Conservation (phyloP, 768 basidiomycete species). For the Boletus rufocinnamomeus region DNA sequence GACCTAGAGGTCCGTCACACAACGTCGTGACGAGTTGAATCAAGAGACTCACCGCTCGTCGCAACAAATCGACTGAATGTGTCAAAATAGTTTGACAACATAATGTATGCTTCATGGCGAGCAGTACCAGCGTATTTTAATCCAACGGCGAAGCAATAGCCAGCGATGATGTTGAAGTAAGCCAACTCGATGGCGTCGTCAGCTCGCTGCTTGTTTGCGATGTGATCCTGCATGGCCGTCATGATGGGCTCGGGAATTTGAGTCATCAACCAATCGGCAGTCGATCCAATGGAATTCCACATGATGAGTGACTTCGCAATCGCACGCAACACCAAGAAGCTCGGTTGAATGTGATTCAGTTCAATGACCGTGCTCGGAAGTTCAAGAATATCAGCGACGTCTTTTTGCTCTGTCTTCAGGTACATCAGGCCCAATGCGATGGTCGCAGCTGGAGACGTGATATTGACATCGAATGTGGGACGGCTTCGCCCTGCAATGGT, state of each 20-base stretch:
- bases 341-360: slow-evolving; percentile 85
- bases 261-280: slow-evolving; percentile 66
- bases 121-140: slow-evolving; percentile 96
- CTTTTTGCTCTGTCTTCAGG: slow-evolving; percentile 77
- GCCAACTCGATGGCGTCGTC: slow-evolving; percentile 84
- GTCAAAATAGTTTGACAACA: slow-evolving; percentile 83
- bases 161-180: slow-evolving; percentile 88
- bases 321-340: slow-evolving; percentile 80
- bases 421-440: slow-evolving; percentile 94
- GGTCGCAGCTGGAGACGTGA: slow-evolving; percentile 91
- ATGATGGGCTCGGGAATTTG: slow-evolving; percentile 73
- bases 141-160: slow-evolving; percentile 88
- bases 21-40: slow-evolving; percentile 1
- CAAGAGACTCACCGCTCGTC: slow-evolving; percentile 54
- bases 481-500: slow-evolving; percentile 39
- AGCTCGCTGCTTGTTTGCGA: slow-evolving; percentile 45
- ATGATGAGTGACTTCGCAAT: slow-evolving; percentile 79
- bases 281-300: slow-evolving; percentile 79
- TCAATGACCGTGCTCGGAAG: slow-evolving; percentile 80
- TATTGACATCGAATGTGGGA: slow-evolving; percentile 74
- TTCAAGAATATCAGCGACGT: slow-evolving; percentile 82
- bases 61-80: slow-evolving; percentile 71
- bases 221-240: slow-evolving; percentile 55
- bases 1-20: slow-evolving; percentile 44
- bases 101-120: slow-evolving; percentile 80